phyloP scores from a whole-genome alignment of 1,284 basidiomycete genomes.

The Apiotrichum mycotoxinovorans region DNA sequence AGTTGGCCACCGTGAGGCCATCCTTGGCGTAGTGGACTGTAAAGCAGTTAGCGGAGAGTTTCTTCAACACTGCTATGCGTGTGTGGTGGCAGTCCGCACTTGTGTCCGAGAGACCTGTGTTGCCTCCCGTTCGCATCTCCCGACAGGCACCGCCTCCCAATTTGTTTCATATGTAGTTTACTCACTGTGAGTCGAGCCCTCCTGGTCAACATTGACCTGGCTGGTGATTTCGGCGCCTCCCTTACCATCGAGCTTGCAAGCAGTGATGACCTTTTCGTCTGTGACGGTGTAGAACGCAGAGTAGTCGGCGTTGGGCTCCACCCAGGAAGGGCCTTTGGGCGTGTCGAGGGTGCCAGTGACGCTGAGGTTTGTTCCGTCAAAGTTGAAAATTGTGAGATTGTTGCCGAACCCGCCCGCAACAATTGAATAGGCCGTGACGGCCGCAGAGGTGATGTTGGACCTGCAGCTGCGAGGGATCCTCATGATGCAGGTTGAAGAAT shows the following conservation, averaged over 20 bases:
- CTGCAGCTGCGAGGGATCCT: background rate
- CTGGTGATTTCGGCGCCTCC: background rate
- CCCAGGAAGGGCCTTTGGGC: constrained; percentile 34
- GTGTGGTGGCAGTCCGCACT: background rate
- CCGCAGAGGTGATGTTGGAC: background rate
- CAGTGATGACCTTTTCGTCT: constrained; percentile 26
- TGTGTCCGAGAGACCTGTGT: too few species aligned
- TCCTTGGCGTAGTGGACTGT: background rate
- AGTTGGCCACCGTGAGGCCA: constrained; percentile 10
- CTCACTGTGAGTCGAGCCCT: background rate
- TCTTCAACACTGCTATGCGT: background rate
- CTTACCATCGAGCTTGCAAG: constrained; percentile 8
- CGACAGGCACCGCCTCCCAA: too few species aligned
- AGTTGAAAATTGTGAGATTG: constrained; percentile 28
- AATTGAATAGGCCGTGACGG: constrained; percentile 24
- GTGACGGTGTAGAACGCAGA: constrained; percentile 32
- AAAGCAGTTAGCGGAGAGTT: background rate
- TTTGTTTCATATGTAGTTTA: too few species aligned
- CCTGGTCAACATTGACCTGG: background rate
- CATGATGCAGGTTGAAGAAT: background rate
- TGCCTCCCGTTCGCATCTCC: background rate
- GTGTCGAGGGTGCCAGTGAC: constrained; percentile 1
- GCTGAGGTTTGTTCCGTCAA: constrained; percentile 23
- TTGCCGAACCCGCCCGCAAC: constrained; percentile 36
- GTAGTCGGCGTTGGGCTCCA: constrained; percentile 16